Conservation (phyloP, 495 filamentous ascomycete species). For the Parachaetomium inaequale region DNA sequence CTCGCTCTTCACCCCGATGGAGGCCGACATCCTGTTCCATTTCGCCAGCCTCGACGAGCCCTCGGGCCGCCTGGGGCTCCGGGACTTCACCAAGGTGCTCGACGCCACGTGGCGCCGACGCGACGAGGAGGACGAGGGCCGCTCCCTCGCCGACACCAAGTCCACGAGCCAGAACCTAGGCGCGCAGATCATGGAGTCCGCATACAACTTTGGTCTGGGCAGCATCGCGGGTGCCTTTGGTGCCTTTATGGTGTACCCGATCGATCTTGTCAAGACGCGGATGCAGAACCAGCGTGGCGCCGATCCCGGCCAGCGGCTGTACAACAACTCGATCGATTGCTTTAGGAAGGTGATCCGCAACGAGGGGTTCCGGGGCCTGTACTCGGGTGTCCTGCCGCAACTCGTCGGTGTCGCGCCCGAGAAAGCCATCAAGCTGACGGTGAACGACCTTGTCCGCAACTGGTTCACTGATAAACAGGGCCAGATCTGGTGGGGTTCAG, state of each 20-base stretch:
- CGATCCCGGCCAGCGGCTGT: conserved; percentile 78
- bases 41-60: conserved; percentile 91
- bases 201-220: conserved; percentile 84
- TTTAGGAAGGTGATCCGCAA: conserved; percentile 86
- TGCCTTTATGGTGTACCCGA: conserved; percentile 98
- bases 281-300: conserved; percentile 93
- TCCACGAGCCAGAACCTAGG: conserved; percentile 45
- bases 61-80: conserved; percentile 73
- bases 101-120: conserved; percentile 83
- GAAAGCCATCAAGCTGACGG: conserved; percentile 98
- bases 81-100: conserved; percentile 90
- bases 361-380: conserved; percentile 84
- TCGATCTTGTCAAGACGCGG: conserved; percentile 96
- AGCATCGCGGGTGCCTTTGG: conserved; percentile 92
- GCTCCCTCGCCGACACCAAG: conserved; percentile 46
- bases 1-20: conserved; percentile 95
- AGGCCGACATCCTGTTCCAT: conserved; percentile 97
- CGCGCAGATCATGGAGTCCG: conserved; percentile 66
- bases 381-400: conserved; percentile 92
- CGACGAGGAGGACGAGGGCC: conserved; percentile 41
- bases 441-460: conserved; percentile 87
- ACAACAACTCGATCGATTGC: conserved; percentile 96
- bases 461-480: conserved; percentile 73
- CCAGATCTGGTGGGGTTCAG: conserved; percentile 65
- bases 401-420: conserved; percentile 95